Conservation (phyloP, 2,329 filamentous ascomycete genomes). For the Fusarium dlaminii region DNA sequence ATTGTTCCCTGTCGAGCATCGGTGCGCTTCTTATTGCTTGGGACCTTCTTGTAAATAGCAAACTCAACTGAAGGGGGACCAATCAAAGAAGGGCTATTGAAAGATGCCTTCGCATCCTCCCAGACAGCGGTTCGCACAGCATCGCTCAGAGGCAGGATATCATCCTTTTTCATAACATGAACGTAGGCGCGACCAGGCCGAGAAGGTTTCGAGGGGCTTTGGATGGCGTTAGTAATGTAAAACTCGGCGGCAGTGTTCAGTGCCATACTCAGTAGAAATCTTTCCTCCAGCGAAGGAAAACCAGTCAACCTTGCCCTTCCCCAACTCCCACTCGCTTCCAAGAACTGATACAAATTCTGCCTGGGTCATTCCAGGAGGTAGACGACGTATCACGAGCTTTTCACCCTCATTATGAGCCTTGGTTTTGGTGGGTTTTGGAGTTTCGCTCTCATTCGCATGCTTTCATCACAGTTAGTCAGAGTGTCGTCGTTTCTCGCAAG, state of each 20-base stretch:
- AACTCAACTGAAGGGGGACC: conserved; percentile 84
- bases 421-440: conserved; percentile 44
- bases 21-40: conserved; percentile 75
- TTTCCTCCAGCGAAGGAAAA: conserved; percentile 73
- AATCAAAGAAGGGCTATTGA: conserved; percentile 75
- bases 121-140: conserved; percentile 75
- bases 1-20: conserved; percentile 94
- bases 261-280: conserved; percentile 80
- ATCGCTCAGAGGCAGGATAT: conserved; percentile 74
- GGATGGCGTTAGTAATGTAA: conserved; percentile 17
- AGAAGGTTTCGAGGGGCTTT: conserved; percentile 84
- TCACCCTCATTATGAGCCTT: conserved; percentile 63
- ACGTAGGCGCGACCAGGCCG: conserved; percentile 83
- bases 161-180: conserved; percentile 77
- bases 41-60: conserved; percentile 84
- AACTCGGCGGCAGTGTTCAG: background rate
- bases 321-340: conserved; percentile 82
- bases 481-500: background rate
- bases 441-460: conserved; percentile 43
- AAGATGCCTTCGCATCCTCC: conserved; percentile 83
- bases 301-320: conserved; percentile 88
- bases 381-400: conserved; percentile 84
- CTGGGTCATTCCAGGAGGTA: conserved; percentile 86
- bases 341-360: conserved; percentile 77
- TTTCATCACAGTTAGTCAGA: conserved; percentile 33